A percentile compares a stretch with the other conserved stretches of the same genome.
Conservation (phyloP, 2,329 filamentous ascomycete genomes). For the Scedosporium aurantiacum region DNA sequence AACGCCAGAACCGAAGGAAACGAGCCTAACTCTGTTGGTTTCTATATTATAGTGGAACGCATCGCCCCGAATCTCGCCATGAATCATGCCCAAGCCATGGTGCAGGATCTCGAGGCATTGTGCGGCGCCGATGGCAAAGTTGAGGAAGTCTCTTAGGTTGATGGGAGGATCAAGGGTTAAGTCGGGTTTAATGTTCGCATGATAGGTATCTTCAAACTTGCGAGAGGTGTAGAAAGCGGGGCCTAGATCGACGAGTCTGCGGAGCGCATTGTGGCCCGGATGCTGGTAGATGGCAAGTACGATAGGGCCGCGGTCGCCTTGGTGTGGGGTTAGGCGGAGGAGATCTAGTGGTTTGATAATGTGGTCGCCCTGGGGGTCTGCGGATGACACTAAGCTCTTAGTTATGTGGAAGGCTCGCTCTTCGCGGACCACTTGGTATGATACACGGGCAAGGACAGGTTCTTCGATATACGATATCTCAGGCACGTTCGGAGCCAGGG, state of each 20-base stretch:
- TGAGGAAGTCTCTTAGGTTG: constrained; percentile 65
- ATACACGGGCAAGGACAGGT: constrained; percentile 70
- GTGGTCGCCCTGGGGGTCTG: constrained; percentile 62
- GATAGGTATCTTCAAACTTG: constrained; percentile 40
- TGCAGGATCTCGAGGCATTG: constrained; percentile 86
- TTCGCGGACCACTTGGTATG: constrained; percentile 69
- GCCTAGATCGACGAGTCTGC: constrained; percentile 63
- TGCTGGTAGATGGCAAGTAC: constrained; percentile 73
- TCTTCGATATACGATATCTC: constrained; percentile 48
- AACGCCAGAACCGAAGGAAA: constrained; percentile 77
- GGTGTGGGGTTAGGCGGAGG: constrained; percentile 55
- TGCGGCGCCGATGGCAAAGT: constrained; percentile 82
- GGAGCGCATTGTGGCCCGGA: constrained; percentile 63
- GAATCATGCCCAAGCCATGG: constrained; percentile 73
- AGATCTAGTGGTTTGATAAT: constrained; percentile 75
- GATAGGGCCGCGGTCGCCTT: constrained; percentile 59
- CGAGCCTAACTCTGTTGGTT: constrained; percentile 61
- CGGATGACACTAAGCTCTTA: constrained; percentile 58
- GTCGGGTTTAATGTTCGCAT: constrained; percentile 31
- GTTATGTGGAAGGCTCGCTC: constrained; percentile 81
- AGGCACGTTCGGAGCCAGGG: constrained; percentile 21
- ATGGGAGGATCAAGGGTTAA: constrained; percentile 47
- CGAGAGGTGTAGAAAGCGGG: constrained; percentile 56
- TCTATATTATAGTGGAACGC: constrained; percentile 77
- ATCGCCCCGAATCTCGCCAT: constrained; percentile 83